Evolutionary conservation across 306 rosid genomes (phyloP), one percentile per base, ranked within the genome.

Genomic region (Phaseolus lunatus): DNA sequence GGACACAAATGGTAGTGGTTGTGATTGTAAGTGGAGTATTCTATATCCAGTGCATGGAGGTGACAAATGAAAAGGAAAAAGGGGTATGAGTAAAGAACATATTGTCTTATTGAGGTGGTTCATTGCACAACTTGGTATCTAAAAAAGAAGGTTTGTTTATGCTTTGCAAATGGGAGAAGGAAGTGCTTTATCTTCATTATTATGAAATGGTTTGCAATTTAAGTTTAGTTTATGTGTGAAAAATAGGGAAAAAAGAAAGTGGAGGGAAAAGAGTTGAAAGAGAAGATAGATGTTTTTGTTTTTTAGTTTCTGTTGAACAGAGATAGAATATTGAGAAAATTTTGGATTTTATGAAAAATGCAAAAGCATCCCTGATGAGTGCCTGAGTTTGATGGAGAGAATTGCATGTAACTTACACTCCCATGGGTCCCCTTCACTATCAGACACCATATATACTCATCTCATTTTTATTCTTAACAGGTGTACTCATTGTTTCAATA

Each of bases 21-120:
- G 84, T 59, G 74, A 84, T 73, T 86, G 83, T 24, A 54, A 83
- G 65, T 59, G 77, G 73, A 24, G 62, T 58, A 43, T 79, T 72
- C 26, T 78, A 18, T 80, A 71, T 10, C 22, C 24, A 7, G 4
- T 22, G 62, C 9, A 22, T 8, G 24, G 66, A 67, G 58, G 58
- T 3, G 79, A 80, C 24, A 63, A 72, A 59, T 64, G 48, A 37
- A 37, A 24, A 50, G 31, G 29, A 47, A 69, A 20, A 41, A 31
- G 6, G 2, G 29, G 13, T 39, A 39, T 26, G 24, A 57, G 72
- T 53, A 22, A 52, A 54, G 54, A 63, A 31, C 9, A 5, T 62
- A 9, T 62, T 81, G 61, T 84, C 77, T 16, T 20, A 0, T 43
- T 50, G 59, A 43, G 70, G 61, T 73, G 67, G 67, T 45, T 70